Percentiles rank a stretch among this genome's conserved stretches.
Conservation (phyloP, 176 grass and related monocot genomes). For the Oryza officinalis region DNA sequence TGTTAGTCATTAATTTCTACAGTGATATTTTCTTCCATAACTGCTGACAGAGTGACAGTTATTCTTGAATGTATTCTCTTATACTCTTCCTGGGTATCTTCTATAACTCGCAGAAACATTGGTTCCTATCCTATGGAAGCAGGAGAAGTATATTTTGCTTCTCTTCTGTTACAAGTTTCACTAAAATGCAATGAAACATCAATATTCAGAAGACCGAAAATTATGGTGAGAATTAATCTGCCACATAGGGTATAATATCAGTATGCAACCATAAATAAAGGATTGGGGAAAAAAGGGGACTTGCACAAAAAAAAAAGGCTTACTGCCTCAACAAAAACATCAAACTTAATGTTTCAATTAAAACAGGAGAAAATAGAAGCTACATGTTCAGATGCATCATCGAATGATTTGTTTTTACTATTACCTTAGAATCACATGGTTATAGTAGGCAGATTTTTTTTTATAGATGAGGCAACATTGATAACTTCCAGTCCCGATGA, state of each 20-base stretch:
- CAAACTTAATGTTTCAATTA: constrained; percentile 8
- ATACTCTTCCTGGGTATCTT: background rate
- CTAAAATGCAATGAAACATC: background rate
- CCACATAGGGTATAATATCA: background rate
- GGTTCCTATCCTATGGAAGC: background rate
- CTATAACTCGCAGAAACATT: background rate
- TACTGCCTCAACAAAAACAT: background rate
- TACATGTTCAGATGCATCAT: background rate
- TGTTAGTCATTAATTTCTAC: background rate
- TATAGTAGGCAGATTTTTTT: background rate
- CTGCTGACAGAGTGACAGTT: background rate
- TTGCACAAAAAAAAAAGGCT: constrained; percentile 2
- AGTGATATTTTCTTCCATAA: background rate
- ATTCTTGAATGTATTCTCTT: background rate
- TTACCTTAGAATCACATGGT: background rate
- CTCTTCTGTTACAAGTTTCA: constrained; percentile 5
- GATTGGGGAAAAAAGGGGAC: background rate
- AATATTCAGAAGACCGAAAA: background rate
- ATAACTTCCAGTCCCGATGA: background rate
- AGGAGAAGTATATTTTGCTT: background rate
- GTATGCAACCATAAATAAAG: constrained; percentile 8
- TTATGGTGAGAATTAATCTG: background rate
- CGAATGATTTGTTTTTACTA: background rate
- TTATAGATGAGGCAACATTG: background rate
- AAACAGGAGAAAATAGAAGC: constrained; percentile 1